A percentile compares a stretch with the other conserved stretches of the same genome.
phyloP scores from a whole-genome alignment of 805 yeast genomes.

The Cyberlindnera mrakii region DNA sequence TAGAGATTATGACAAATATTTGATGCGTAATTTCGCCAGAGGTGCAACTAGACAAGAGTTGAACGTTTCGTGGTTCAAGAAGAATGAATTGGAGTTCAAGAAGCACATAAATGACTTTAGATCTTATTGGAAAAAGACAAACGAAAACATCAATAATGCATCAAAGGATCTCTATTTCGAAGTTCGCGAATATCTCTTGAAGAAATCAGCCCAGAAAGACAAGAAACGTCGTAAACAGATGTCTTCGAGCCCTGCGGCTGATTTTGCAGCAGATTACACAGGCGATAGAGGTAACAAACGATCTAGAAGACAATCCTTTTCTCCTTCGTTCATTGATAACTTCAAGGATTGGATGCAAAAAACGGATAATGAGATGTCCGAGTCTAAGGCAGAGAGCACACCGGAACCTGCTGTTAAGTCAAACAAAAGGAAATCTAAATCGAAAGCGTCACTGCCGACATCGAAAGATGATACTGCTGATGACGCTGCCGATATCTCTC shows the following conservation, averaged over 20 bases:
- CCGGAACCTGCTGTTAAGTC: slow-evolving; percentile 2
- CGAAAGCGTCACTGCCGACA: slow-evolving; percentile 1
- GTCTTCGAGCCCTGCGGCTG: slow-evolving; percentile 11
- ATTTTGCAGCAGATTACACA: slow-evolving; percentile 52
- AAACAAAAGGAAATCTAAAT: slow-evolving; percentile 1
- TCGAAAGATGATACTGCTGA: slow-evolving; percentile 1
- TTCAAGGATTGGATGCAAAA: slow-evolving; percentile 31
- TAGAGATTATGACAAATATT: slow-evolving; percentile 91
- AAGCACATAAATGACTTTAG: slow-evolving; percentile 86
- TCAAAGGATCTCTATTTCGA: slow-evolving; percentile 82
- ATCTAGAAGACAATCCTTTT: slow-evolving; percentile 5
- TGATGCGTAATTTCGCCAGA: slow-evolving; percentile 95
- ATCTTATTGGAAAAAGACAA: slow-evolving; percentile 75
- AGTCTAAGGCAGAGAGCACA: slow-evolving; percentile 3
- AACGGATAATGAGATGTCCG: slow-evolving; percentile 15
- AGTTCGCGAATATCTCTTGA: slow-evolving; percentile 65
- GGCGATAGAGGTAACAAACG: slow-evolving; percentile 40
- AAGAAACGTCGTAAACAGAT: slow-evolving; percentile 4
- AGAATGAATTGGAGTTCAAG: slow-evolving; percentile 90
- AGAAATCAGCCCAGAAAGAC: slow-evolving; percentile 29
- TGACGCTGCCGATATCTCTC: slow-evolving; percentile 3
- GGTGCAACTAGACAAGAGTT: slow-evolving; percentile 96
- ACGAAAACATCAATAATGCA: slow-evolving; percentile 58
- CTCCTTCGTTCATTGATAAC: slow-evolving; percentile 25
- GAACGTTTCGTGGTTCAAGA: slow-evolving; percentile 95